A percentile compares a stretch with the other conserved stretches of the same genome.
phyloP scores from a whole-genome alignment of 805 yeast genomes.

The Wickerhamomyces xylosicus region DNA sequence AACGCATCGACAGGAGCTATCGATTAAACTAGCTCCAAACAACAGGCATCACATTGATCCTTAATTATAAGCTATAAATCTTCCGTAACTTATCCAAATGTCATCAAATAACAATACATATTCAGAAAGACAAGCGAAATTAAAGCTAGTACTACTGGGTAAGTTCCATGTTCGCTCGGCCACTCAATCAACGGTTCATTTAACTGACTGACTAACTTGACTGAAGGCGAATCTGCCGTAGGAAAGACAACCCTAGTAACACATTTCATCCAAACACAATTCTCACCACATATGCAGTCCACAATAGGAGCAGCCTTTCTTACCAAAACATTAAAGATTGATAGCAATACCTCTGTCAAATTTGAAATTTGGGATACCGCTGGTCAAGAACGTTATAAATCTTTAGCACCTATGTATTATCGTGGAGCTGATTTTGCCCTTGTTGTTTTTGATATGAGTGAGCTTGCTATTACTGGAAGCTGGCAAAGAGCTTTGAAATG shows the following conservation, averaged over 20 bases:
- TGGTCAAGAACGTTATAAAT: conserved; percentile 83
- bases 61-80: too few relatives aligned
- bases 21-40: too few relatives aligned
- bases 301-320: conserved; percentile 99
- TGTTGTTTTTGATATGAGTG: conserved; percentile 78
- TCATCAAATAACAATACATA: background rate
- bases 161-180: background rate
- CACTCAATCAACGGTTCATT: too few relatives aligned
- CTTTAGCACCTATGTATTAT: conserved; percentile 77
- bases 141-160: conserved; percentile 55
- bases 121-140: conserved; percentile 24
- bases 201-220: background rate
- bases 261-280: conserved; percentile 63
- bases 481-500: conserved; percentile 75
- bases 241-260: conserved; percentile 81
- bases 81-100: too few relatives aligned
- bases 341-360: conserved; percentile 29
- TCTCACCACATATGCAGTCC: conserved; percentile 74
- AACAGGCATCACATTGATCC: too few relatives aligned
- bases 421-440: conserved; percentile 77
- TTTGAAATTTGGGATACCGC: conserved; percentile 78
- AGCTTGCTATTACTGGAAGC: conserved; percentile 36
- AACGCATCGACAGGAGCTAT: too few relatives aligned
- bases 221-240: conserved; percentile 66
- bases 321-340: conserved; percentile 59